Evolutionary conservation across 768 basidiomycete species (phyloP).

Genomic region (Leccinum aurantiacum): DNA sequence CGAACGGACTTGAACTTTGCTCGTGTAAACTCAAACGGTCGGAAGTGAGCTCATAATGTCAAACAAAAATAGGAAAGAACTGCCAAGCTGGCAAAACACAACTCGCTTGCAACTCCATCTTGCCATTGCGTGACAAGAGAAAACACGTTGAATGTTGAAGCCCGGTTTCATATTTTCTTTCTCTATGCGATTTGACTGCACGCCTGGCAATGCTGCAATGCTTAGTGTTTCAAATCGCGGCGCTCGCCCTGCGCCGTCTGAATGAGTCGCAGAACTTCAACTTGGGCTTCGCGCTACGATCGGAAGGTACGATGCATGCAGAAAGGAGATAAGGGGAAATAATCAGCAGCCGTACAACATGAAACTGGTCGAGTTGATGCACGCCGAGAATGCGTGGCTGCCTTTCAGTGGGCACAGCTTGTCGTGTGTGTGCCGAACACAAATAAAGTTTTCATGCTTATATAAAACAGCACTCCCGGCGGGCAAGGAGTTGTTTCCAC

Average conservation of each 20-base stretch:
- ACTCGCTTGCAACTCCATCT: slow-evolving; percentile 16
- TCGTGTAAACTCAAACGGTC: slow-evolving; percentile 10
- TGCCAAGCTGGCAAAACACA: slow-evolving; percentile 13
- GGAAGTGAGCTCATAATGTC: slow-evolving; percentile 9
- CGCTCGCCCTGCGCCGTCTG: background rate
- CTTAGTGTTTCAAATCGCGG: background rate
- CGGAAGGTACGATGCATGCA: slow-evolving; percentile 13
- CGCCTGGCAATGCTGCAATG: background rate
- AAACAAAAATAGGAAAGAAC: background rate
- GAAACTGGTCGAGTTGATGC: slow-evolving; percentile 25
- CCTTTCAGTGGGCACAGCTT: slow-evolving; percentile 19
- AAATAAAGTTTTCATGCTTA: slow-evolving; percentile 22
- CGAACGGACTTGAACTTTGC: slow-evolving; percentile 28
- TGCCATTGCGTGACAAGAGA: background rate
- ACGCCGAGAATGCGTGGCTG: slow-evolving; percentile 27
- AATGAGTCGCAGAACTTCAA: background rate
- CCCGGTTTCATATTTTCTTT: slow-evolving; percentile 9
- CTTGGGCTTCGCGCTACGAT: slow-evolving; percentile 4
- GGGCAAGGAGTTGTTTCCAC: slow-evolving; percentile 9
- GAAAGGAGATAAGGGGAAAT: slow-evolving; percentile 26
- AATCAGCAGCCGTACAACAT: slow-evolving; percentile 20
- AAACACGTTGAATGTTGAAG: slow-evolving; percentile 15
- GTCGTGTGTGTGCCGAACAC: background rate
- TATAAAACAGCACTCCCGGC: slow-evolving; percentile 10
- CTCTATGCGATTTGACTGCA: background rate